Evolutionary conservation across 441 rosid genomes (phyloP).

Genomic region (Pelargonium citronellum): DNA sequence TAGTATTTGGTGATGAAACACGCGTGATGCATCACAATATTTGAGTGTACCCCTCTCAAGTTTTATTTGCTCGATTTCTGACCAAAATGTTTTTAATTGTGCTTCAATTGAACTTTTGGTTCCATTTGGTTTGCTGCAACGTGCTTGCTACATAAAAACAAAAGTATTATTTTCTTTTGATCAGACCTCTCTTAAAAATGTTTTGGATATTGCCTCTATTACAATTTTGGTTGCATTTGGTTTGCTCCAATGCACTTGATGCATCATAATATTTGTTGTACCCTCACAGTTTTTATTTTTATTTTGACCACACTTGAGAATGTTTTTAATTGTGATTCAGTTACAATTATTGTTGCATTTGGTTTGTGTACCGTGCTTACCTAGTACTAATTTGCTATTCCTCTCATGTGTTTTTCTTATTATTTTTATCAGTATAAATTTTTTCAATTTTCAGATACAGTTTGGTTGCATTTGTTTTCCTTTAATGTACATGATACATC

Average conservation of each 20-base stretch:
- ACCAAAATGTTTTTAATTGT: not conserved
- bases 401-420: too few relatives aligned
- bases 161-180: not conserved
- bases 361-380: too few relatives aligned
- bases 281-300: not conserved
- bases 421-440: too few relatives aligned
- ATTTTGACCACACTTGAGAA: too few relatives aligned
- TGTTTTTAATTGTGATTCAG: too few relatives aligned
- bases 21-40: not conserved
- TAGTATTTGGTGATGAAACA: not conserved
- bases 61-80: not conserved
- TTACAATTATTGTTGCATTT: too few relatives aligned
- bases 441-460: too few relatives aligned
- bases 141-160: not conserved
- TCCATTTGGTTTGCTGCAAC: not conserved
- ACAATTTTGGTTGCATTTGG: slow-evolving; percentile 5
- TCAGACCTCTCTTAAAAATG: not conserved
- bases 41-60: not conserved
- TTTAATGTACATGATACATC: slow-evolving; percentile 9
- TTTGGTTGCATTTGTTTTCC: slow-evolving; percentile 7
- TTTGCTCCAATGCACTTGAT: slow-evolving; percentile 9
- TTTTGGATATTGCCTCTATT: not conserved
- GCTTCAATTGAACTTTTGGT: slow-evolving; percentile 12
- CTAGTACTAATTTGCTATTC: too few relatives aligned
- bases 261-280: slow-evolving; percentile 11